phyloP scores from a whole-genome alignment of 2,329 filamentous ascomycete genomes.

The Immersiporthe knoxdaviesiana region DNA sequence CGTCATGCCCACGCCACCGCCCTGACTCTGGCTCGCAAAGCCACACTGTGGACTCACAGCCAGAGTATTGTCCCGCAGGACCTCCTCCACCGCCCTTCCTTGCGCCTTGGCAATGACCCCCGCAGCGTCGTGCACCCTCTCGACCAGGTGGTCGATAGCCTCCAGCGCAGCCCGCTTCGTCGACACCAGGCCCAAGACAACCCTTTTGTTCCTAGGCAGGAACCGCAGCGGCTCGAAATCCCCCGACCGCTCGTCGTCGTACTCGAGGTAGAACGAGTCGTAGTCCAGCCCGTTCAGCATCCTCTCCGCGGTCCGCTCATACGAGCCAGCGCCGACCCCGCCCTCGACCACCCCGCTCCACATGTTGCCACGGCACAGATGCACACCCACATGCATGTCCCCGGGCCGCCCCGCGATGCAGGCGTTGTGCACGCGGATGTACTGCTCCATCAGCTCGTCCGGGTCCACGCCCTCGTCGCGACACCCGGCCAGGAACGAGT shows the following conservation, averaged over 20 bases:
- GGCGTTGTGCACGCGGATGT: conserved; percentile 65
- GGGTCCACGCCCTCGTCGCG: conserved; percentile 49
- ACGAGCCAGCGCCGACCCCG: conserved; percentile 54
- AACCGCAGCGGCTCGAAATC: conserved; percentile 54
- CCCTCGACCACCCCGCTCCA: conserved; percentile 42
- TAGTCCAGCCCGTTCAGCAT: conserved; percentile 53
- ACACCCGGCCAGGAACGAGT: conserved; percentile 56
- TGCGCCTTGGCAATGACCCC: conserved; percentile 61
- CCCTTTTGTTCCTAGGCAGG: conserved; percentile 52
- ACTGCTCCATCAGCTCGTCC: conserved; percentile 39
- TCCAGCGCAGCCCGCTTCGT: conserved; percentile 53
- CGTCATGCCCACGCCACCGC: conserved; percentile 9
- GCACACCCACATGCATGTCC: conserved; percentile 66
- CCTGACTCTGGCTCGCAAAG: conserved; percentile 36
- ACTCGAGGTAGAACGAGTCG: conserved; percentile 57
- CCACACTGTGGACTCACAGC: conserved; percentile 63
- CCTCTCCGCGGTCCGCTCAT: conserved; percentile 54
- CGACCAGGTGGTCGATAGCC: conserved; percentile 48
- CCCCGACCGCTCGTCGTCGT: conserved; percentile 52
- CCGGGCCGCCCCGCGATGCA: conserved; percentile 44
- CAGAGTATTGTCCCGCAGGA: conserved; percentile 53
- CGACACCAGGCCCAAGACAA: conserved; percentile 55
- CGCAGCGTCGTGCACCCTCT: conserved; percentile 50
- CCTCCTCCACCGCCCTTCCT: conserved; percentile 55
- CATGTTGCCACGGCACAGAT: conserved; percentile 55